Evolutionary conservation across 768 basidiomycete genomes (phyloP).

Genomic region (Auricularia heimuer): DNA sequence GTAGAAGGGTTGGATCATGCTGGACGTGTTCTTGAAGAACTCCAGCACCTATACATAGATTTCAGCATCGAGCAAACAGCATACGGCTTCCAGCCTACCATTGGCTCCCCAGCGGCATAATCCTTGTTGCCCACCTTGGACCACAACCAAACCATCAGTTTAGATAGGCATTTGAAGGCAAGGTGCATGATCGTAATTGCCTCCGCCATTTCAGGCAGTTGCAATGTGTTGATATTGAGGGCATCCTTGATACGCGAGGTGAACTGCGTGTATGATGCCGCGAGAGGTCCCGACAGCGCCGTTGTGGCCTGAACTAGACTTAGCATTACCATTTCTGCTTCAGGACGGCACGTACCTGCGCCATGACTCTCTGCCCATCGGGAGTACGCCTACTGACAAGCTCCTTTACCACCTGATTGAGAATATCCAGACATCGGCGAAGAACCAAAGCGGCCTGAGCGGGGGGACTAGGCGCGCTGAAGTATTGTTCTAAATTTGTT

Average conservation of each 20-base stretch:
- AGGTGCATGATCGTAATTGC: constrained; percentile 54
- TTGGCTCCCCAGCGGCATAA: constrained; percentile 34
- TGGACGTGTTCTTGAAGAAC: constrained; percentile 49
- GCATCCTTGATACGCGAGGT: constrained; percentile 16
- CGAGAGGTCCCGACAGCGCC: not conserved
- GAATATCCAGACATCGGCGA: constrained; percentile 49
- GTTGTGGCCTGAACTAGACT: constrained; percentile 3
- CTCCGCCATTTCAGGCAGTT: constrained; percentile 29
- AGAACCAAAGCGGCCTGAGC: constrained; percentile 38
- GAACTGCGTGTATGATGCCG: not conserved
- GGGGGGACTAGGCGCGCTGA: constrained; percentile 32
- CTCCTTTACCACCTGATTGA: constrained; percentile 63
- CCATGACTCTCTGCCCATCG: constrained; percentile 56
- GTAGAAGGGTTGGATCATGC: constrained; percentile 45
- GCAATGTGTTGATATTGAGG: constrained; percentile 27
- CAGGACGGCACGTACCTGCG: constrained; percentile 32
- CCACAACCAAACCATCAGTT: constrained; percentile 68
- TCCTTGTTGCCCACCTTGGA: constrained; percentile 34
- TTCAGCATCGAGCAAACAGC: not conserved
- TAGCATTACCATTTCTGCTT: not conserved
- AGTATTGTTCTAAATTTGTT: constrained; percentile 39
- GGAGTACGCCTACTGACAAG: constrained; percentile 62
- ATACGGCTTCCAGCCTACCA: constrained; percentile 33
- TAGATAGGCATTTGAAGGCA: constrained; percentile 64
- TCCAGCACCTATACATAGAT: constrained; percentile 39